phyloP scores from a whole-genome alignment of 148 eudicot genomes.

The Cornus suecica region DNA sequence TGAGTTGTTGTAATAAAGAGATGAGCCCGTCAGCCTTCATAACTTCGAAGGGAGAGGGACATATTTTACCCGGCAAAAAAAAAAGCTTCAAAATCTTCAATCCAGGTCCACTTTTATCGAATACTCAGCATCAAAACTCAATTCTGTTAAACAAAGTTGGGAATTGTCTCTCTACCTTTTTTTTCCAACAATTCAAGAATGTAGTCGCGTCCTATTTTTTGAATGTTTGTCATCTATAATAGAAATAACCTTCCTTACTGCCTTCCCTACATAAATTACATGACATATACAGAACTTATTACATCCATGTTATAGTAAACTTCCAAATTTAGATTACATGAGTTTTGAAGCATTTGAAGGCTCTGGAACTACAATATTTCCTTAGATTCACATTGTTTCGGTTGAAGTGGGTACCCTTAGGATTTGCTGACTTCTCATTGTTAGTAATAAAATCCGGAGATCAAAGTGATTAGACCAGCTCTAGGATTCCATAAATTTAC shows the following conservation, averaged over 20 bases:
- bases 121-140: too few relatives aligned
- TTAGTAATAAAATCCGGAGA: background rate
- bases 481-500: too few relatives aligned
- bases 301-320: background rate
- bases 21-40: too few relatives aligned
- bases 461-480: background rate
- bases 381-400: background rate
- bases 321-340: background rate
- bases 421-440: background rate
- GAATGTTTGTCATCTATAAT: background rate
- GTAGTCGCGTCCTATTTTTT: background rate
- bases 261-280: background rate
- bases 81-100: background rate
- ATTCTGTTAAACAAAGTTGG: background rate
- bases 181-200: background rate
- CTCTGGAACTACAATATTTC: background rate
- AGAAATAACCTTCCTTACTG: background rate
- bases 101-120: background rate
- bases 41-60: too few relatives aligned
- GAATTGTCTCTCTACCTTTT: background rate
- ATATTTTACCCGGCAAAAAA: too few relatives aligned
- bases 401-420: background rate
- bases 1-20: too few relatives aligned
- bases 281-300: background rate
- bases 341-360: background rate